A percentile compares a stretch with the other conserved stretches of the same genome.
phyloP scores from a whole-genome alignment of 495 filamentous ascomycete genomes.

The Clavariopsis aquatica region DNA sequence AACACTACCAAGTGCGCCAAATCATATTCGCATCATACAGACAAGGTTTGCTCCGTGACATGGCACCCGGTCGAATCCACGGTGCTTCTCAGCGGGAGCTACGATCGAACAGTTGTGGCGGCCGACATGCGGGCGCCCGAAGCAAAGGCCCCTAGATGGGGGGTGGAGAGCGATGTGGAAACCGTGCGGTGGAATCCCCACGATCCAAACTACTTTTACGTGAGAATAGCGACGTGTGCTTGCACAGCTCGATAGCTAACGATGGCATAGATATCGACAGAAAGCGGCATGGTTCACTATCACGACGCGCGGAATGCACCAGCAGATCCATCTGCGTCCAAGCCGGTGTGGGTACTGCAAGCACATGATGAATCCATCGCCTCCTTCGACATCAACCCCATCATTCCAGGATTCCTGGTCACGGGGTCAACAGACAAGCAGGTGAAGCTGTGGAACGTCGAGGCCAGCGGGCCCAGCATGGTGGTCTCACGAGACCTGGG shows the following conservation, averaged over 20 bases:
- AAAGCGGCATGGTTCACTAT: slow-evolving; percentile 84
- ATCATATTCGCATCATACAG: slow-evolving; percentile 86
- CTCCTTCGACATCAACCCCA: slow-evolving; percentile 86
- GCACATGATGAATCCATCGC: slow-evolving; percentile 94
- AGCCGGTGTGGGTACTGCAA: slow-evolving; percentile 89
- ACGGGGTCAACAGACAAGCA: slow-evolving; percentile 91
- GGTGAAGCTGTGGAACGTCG: slow-evolving; percentile 95
- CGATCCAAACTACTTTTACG: slow-evolving; percentile 88
- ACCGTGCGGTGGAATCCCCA: slow-evolving; percentile 90
- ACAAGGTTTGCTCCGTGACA: slow-evolving; percentile 92
- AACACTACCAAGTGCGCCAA: slow-evolving; percentile 88
- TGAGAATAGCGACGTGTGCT: slow-evolving; percentile 26
- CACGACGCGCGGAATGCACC: slow-evolving; percentile 77
- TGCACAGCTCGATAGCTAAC: not conserved
- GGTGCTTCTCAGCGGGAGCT: slow-evolving; percentile 84
- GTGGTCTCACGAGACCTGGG: slow-evolving; percentile 89
- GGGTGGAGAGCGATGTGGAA: slow-evolving; percentile 93
- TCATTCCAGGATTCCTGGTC: slow-evolving; percentile 87
- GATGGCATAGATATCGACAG: slow-evolving; percentile 66
- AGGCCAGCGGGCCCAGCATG: slow-evolving; percentile 75
- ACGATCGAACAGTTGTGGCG: slow-evolving; percentile 88
- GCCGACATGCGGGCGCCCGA: slow-evolving; percentile 92
- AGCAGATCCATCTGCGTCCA: slow-evolving; percentile 66
- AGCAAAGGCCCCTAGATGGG: slow-evolving; percentile 74
- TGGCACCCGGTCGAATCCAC: slow-evolving; percentile 90